Evolutionary conservation across 2,329 filamentous ascomycete species (phyloP), one percentile per base, ranked within the genome.

Genomic region (Cytospora piceicola): DNA sequence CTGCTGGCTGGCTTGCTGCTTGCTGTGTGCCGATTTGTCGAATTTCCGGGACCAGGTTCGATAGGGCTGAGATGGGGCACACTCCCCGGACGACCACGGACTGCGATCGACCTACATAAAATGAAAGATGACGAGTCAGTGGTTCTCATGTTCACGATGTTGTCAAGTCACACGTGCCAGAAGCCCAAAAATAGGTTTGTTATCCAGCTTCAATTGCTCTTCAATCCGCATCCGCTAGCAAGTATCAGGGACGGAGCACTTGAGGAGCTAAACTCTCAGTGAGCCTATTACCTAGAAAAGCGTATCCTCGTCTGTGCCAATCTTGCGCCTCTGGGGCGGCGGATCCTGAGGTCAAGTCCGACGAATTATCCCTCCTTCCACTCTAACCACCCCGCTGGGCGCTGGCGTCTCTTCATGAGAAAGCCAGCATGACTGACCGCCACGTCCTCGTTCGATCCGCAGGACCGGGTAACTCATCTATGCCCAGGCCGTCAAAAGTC

Each of bases 361-460:
- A 20, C 51, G 29, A 63, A 3, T 20, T 29, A 15, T 34, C 17
- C 2, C n/a, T 29, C 6, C 51, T 24, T 49, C 15, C 6, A 4
- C 11, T 11, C 20, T 12, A 17, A 32, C 8, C 39, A 22, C n/a
- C 9, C 52, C 29, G 52, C 53, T 51, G 29, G 54, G 61, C 53
- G n/a, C 17, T 53, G 15, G 52, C 49, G 49, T 64, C 63, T 55
- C 63, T 64, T 64, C 22, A 64, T 64, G 63, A 55, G 57, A 64
- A 64, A 39, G 55, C 55, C 55, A 42, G 51, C 39, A 34, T 5
- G 9, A 30, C 34, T 5, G 9, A 30, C 22, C n/a, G 29, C 29
- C 9, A 29, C 34, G 51, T 29, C 17, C n/a, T 17, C 49, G 11
- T 56, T 27, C 22, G 14, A 24, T 22, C 53, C 39, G 34, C 20